Base-by-base conservation (phyloP, 441 rosid genomes). In the Erodium trifolium region DNA sequence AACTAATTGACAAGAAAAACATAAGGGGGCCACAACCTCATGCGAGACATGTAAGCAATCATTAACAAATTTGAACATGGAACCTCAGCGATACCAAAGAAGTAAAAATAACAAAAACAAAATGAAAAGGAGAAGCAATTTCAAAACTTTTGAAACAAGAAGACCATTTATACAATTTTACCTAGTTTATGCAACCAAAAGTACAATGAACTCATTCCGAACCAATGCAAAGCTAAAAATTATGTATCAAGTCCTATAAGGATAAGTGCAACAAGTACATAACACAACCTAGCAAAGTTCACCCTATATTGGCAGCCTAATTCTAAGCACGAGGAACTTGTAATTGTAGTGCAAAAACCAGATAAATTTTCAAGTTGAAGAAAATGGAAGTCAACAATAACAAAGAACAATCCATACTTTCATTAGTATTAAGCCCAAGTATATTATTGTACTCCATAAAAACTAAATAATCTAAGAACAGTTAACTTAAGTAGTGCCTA, bases 1-100 rank as follows among this genome's bases (percentile, higher is more conserved):
- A 19, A 12, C 65, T 60, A 60, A 60, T 60, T 23, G 35, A 29
- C 65, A 60, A 60, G 65, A 60, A 60, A 60, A 60, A 18, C 65
- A 17, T 23, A 60, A 10, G 3, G 65, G 35, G 35, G 11, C 34
- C 31, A 27, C 65, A 60, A 60, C 65, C 11, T 1, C 65, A 60
- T 19, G 34, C 27, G 23, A 60, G 65, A 60, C 23, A 60, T 60
- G 65, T 11, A 60, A 60, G 34, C 29, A 23, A 17, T 4, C 64
- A 60, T 60, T 60, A 23, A 18, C 29, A 19, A 19, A 60, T 19
- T 18, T 60, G 64, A 60, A 23, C 64, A 60, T 19, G 31, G n/a
- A 8, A 60, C 29, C 64, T 19, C 19, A 60, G 64, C 64, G 8
- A 18, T 23, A 19, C 31, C 4, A 19, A 18, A 60, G 34, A 60